These are phyloP conservation scores for Cystoisospora suis DNA, from an alignment of 169 alveolate species.

Conservation along the genomic window DNA sequence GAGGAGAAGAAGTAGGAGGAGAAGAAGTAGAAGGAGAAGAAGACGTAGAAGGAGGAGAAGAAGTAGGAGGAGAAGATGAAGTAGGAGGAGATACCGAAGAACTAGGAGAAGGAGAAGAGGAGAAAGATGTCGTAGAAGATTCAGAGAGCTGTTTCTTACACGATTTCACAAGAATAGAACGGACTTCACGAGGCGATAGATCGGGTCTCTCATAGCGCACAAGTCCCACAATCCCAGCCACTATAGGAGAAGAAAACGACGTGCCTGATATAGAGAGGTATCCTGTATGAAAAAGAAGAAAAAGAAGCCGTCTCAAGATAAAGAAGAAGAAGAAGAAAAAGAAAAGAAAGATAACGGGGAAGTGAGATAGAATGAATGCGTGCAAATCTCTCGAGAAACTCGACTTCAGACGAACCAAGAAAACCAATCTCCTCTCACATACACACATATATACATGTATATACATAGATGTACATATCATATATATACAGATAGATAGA, in stretches of 20 bases:
- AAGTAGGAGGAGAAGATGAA: too few relatives aligned
- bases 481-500: too few relatives aligned
- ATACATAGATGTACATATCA: too few relatives aligned
- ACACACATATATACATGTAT: too few relatives aligned
- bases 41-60: too few relatives aligned
- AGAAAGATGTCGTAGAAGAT: too few relatives aligned
- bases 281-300: not conserved
- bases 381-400: not conserved
- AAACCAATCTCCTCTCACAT: too few relatives aligned
- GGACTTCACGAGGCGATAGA: constrained; percentile 31
- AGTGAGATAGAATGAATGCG: not conserved
- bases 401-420: too few relatives aligned
- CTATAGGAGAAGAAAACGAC: constrained; percentile 49
- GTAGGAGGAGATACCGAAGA: not conserved
- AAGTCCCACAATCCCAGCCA: constrained; percentile 41
- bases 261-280: constrained; percentile 37
- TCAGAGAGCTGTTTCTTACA: not conserved
- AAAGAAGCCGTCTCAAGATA: not conserved
- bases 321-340: not conserved
- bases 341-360: not conserved
- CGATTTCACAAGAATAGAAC: constrained; percentile 27
- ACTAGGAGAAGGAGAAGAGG: too few relatives aligned
- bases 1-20: too few relatives aligned
- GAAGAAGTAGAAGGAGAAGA: too few relatives aligned
- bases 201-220: constrained; percentile 41